Evolutionary conservation across 1,139 yeast genomes (phyloP).

Genomic region (Candida anutae): DNA sequence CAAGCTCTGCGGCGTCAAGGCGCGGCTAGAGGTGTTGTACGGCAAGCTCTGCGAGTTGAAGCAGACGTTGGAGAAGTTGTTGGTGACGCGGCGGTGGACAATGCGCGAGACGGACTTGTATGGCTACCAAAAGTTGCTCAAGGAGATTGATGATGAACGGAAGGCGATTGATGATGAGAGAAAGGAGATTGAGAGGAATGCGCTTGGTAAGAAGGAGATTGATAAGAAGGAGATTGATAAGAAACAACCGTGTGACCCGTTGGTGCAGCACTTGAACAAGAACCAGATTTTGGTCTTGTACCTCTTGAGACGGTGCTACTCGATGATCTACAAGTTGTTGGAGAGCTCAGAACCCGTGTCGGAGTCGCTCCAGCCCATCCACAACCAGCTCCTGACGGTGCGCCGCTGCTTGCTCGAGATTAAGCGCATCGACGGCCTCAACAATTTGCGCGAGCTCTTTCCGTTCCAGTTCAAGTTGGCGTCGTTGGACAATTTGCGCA

Average conservation of each 20-base stretch:
- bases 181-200: conserved; percentile 21
- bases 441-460: conserved; percentile 77
- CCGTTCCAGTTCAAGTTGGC: conserved; percentile 94
- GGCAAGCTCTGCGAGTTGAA: conserved; percentile 52
- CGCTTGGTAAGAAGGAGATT: conserved; percentile 13
- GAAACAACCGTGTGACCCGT: no score
- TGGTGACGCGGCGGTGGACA: conserved; percentile 94
- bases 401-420: conserved; percentile 83
- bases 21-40: conserved; percentile 19
- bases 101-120: conserved; percentile 90
- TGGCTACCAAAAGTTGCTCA: conserved; percentile 65
- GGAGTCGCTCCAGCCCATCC: conserved; percentile 86
- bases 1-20: conserved; percentile 5
- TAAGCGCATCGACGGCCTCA: conserved; percentile 86
- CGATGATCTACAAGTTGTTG: conserved; percentile 76
- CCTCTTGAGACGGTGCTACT: conserved; percentile 80
- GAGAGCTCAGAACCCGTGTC: conserved; percentile 93
- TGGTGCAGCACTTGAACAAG: conserved; percentile 25
- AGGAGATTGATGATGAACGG: conserved; percentile 64
- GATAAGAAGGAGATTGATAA: no score
- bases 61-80: conserved; percentile 66
- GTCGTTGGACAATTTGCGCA: conserved; percentile 75
- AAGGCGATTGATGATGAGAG: conserved; percentile 12
- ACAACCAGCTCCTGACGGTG: conserved; percentile 86
- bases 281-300: conserved; percentile 65